Evolutionary conservation across 345 rosid species (phyloP).

Genomic region (Jatropha curcas): DNA sequence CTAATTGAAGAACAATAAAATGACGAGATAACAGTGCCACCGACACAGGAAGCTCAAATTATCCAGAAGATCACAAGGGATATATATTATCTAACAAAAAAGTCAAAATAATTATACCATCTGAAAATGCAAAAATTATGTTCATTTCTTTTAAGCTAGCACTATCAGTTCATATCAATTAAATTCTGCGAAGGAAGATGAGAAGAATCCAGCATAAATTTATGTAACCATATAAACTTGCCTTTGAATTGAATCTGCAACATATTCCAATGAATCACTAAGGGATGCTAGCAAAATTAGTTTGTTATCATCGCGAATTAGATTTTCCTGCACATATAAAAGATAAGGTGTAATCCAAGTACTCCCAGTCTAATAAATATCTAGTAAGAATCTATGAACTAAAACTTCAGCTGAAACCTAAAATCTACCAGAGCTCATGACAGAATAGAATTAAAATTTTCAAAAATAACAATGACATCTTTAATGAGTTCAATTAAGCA

Average conservation of each 20-base stretch:
- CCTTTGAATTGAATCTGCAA: slow-evolving; percentile 99
- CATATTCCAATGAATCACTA: slow-evolving; percentile 93
- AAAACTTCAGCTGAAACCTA: not conserved
- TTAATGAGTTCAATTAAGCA: not conserved
- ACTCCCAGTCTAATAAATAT: not conserved
- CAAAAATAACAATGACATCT: not conserved
- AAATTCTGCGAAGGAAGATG: slow-evolving; percentile 3
- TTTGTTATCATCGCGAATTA: slow-evolving; percentile 92
- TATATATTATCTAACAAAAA: not conserved
- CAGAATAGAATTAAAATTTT: not conserved
- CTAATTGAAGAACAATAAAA: not conserved
- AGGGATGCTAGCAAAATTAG: slow-evolving; percentile 92
- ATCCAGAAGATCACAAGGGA: not conserved
- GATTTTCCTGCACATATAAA: slow-evolving; percentile 68
- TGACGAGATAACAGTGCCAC: not conserved
- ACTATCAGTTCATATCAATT: slow-evolving; percentile 10
- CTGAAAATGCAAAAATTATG: not conserved
- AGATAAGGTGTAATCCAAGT: not conserved
- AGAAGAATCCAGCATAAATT: slow-evolving; percentile 13
- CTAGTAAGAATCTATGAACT: not conserved
- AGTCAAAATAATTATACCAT: not conserved
- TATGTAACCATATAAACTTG: slow-evolving; percentile 28
- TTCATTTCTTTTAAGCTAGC: not conserved
- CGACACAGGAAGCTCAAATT: not conserved
- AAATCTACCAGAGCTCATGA: not conserved